Evolutionary conservation across 225 moss, liverwort and hornwort genomes (phyloP), one percentile per base, ranked within the genome.

Genomic region (Pseudoscleropodium purum): DNA sequence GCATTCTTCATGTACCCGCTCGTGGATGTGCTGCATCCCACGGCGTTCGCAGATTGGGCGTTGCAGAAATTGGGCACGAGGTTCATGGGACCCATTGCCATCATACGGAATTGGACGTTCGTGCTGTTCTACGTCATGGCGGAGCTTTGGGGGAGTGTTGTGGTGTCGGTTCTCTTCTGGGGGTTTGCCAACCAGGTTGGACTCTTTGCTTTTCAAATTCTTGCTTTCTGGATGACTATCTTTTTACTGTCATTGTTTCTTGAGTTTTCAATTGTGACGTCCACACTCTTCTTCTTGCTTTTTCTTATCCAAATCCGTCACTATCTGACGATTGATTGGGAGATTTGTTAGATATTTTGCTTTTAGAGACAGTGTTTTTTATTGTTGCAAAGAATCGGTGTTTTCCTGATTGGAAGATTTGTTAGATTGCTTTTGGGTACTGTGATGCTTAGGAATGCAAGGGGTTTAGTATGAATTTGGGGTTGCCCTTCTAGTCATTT

Each of bases 121-220:
- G 97, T 97, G 90, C 92, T 99, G 36, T 99, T 99, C 43, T 99
- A 99, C 91, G 99, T 99, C 90, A 99, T 99, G 99, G 99, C 99
- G 51, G 99, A 99, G 94, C 96, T 99, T 30, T 99, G 99, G 99
- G 97, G 99, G 69, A 97, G 97, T 86, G 99, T 99, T 41, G 99
- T 99, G 75, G 99, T 99, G 51, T 99, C 99, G 19, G 99, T 99
- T 39, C 97, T 99, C 86, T 99, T 99, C 87, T 99, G 99, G 99
- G 99, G 99, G 76, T 99, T 99, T 89, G 99, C 99, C 20, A 99
- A 99, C 87, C 99, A 99, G 99, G 99, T 87, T 26, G 26, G 87
- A 17, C 24, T 68, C 76, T 51, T 37, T 54, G 34, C 77, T 11
- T 18, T 24, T 39, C 52, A 76, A 49, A 63, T 62, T 37, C 86